Evolutionary conservation across 257 asterid species (phyloP).

Genomic region (Paulownia fortunei): DNA sequence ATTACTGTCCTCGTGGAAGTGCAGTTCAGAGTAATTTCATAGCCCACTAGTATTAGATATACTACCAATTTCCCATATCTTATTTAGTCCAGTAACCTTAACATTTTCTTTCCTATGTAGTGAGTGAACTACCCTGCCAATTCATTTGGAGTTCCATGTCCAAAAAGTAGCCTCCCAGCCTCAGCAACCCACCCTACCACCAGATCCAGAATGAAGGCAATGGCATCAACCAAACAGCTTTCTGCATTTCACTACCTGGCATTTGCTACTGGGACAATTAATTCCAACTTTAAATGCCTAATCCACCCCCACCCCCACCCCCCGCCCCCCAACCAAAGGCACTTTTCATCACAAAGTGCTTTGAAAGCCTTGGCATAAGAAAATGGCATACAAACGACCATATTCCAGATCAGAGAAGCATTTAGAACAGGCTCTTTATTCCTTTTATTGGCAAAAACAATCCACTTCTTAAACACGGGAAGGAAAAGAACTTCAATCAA

Average conservation of each 20-base stretch:
- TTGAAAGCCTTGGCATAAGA: too few species aligned
- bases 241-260: background rate
- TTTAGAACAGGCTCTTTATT: background rate
- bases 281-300: constrained; percentile 17
- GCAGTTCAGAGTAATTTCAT: background rate
- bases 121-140: background rate
- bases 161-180: background rate
- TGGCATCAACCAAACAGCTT: background rate
- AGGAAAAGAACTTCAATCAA: background rate
- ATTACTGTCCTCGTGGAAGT: background rate
- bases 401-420: background rate
- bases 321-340: too few species aligned
- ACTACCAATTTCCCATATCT: background rate
- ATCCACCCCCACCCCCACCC: too few species aligned
- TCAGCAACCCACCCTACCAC: background rate
- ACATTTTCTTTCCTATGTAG: background rate
- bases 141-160: background rate
- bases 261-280: background rate
- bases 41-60: background rate
- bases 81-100: background rate
- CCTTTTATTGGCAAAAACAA: background rate
- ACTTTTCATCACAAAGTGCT: too few species aligned
- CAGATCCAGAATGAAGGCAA: background rate
- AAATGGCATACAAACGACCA: background rate
- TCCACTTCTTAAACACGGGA: background rate